Conservation (phyloP, 2,329 filamentous ascomycete species). For the Chaetomiaceae sp. region DNA sequence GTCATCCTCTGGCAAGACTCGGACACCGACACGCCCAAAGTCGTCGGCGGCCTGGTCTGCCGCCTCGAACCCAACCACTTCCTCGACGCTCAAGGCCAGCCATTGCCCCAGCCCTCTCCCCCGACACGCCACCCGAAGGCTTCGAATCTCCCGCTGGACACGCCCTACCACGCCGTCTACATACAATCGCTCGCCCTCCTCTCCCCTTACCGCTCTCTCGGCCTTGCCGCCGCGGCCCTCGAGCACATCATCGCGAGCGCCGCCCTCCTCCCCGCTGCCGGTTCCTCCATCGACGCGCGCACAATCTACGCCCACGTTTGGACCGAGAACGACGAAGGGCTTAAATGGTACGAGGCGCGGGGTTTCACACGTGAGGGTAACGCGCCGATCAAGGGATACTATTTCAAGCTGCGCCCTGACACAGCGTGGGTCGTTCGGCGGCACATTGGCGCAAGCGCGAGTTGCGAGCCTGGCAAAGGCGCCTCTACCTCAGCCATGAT, state of each 20-base stretch:
- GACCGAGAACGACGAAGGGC: conserved; percentile 59
- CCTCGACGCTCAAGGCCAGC: conserved; percentile 21
- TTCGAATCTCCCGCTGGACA: conserved; percentile 7
- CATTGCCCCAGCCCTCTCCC: conserved; percentile 3
- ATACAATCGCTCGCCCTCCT: conserved; percentile 61
- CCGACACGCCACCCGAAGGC: conserved; percentile 3
- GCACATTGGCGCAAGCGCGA: conserved; percentile 28
- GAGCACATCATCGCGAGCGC: conserved; percentile 46
- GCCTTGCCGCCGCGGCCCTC: conserved; percentile 54
- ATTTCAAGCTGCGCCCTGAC: conserved; percentile 56
- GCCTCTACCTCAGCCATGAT: not conserved
- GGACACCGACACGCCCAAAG: conserved; percentile 37
- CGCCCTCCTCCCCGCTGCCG: conserved; percentile 30
- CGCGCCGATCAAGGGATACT: conserved; percentile 52
- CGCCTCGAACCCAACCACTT: conserved; percentile 51
- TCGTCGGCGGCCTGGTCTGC: conserved; percentile 59
- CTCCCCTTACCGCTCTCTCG: conserved; percentile 57
- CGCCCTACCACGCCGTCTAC: conserved; percentile 48
- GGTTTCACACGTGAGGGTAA: conserved; percentile 48
- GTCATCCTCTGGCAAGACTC: conserved; percentile 53
- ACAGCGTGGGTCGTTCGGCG: conserved; percentile 57
- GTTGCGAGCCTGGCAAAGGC: too few relatives aligned
- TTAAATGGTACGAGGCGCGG: conserved; percentile 57
- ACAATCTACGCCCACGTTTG: conserved; percentile 62
- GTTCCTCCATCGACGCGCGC: conserved; percentile 36